A percentile compares a stretch with the other conserved stretches of the same genome.
phyloP scores from a whole-genome alignment of 2,329 filamentous ascomycete genomes.

The Elsinoe batatas region DNA sequence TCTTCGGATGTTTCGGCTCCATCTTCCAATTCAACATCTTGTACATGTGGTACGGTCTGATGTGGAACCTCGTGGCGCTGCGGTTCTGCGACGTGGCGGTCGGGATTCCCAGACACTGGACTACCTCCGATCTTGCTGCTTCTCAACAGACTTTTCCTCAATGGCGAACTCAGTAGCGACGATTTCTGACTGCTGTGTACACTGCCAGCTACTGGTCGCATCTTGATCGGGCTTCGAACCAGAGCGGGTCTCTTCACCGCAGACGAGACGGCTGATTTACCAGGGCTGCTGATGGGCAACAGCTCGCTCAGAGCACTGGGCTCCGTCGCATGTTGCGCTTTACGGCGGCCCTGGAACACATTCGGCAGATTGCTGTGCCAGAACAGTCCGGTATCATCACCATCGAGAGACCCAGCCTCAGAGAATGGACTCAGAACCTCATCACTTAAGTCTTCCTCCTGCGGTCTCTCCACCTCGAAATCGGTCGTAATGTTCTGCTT shows the following conservation, averaged over 20 bases:
- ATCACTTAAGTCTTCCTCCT: conserved; percentile 6
- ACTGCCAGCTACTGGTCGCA: conserved; percentile 13
- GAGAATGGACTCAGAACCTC: conserved; percentile 16
- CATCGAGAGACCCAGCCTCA: conserved; percentile 14
- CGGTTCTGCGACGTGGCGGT: background rate
- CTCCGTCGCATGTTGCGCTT: background rate
- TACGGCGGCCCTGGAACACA: conserved; percentile 15
- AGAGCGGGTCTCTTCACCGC: background rate
- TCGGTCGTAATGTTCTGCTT: conserved; percentile 1
- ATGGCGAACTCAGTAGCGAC: conserved; percentile 18
- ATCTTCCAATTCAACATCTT: conserved; percentile 12
- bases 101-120: background rate
- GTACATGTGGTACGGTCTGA: background rate
- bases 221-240: conserved; percentile 13
- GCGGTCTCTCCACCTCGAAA: background rate
- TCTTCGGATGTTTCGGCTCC: conserved; percentile 8
- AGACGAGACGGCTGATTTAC: conserved; percentile 13
- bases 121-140: conserved; percentile 18
- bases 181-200: conserved; percentile 14
- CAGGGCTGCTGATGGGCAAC: conserved; percentile 18
- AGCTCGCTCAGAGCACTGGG: conserved; percentile 15
- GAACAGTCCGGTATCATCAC: conserved; percentile 23
- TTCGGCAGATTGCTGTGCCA: conserved; percentile 23
- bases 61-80: background rate
- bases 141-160: conserved; percentile 21